Base-by-base conservation (phyloP, 192 early-diverging fungal genomes). In the Coemansia sp. region DNA sequence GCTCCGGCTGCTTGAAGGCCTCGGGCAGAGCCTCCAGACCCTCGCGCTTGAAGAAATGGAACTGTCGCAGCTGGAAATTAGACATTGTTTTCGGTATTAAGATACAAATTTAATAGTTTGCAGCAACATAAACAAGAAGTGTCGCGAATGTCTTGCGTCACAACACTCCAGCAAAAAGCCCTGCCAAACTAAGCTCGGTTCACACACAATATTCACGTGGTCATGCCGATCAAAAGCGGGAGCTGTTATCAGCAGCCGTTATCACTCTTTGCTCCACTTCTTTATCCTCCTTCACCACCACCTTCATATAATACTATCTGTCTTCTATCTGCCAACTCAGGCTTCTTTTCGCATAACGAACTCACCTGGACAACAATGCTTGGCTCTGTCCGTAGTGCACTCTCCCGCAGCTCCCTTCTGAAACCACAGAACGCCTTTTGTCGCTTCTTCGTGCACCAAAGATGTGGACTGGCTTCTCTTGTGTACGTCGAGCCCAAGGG, bases 401-500 rank as follows among this genome's bases (percentile, higher is more conserved):
- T 57, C 10, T 33, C 47, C 11, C 64, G 64, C 56, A 59, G 27
- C 37, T 42, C 64, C 19, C 2, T 29, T 14, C 37, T 66, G 55
- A 66, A 59, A 36, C 45, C 38, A 30, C 42, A 56, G 17, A 27
- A 28, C 50, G 33, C 52, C 17, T 31, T 34, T 14, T 61, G 65
- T 9, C 68, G 75, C 59, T 38, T 71, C 48, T 68, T 57, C 31
- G 65, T 65, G 11, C 52, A 48, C 28, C 75, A 68, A 44, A 47
- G 66, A 28, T 58, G 58, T 6, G 57, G 56, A 8, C 56, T 79
- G 22, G 70, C 88, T n/a, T 91, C 94, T 27, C 83, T 98, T 14
- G 85, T 98, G 53, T 75, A 93, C 57, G 89, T 95, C 38, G 96
- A 98, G 79, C 89, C 93, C 83, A 92, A 89, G 80, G 87, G 88